Base-by-base conservation (phyloP, 2,329 filamentous ascomycete genomes). In the Penicillium olsonii region DNA sequence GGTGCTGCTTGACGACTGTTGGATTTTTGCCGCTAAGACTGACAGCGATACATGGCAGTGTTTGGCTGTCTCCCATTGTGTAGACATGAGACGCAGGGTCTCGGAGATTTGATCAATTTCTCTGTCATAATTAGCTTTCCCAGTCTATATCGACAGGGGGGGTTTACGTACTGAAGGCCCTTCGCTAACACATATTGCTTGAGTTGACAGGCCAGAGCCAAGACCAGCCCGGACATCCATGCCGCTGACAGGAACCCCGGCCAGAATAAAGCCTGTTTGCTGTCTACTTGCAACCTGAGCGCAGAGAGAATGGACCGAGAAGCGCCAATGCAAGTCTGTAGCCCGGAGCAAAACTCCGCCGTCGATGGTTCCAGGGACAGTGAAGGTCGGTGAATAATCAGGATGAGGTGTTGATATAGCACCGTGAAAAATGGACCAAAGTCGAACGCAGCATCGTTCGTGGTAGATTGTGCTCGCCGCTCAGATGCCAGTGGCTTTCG, bases 171-270 rank as follows among this genome's bases (percentile, higher is more conserved):
- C 68, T 60, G 57, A 22, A 62, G 57, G 1, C 68, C 71, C 34
- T 70, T 68, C 0, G 50, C 46, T 34, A 70, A 54, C 7, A 67
- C 63, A 46, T 73, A 73, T 51, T 72, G 71, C 11, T 66, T 65
- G 6, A 74, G 48, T 39, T 73, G 71, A 33, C 70, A 74, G 14
- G 71, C 70, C 47, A 73, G 73, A 11, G 69, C 70, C 43, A 73
- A 64, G 4, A 74, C 68, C 5, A 74, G 59, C 10, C 70, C 70
- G 0, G 68, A 66, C 70, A 74, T 74, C 67, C 70, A 74, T 1
- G 67, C 67, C 1, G 71, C 71, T 2, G 68, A 72, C 5, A 74
- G 49, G 15, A 73, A 66, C 0, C 70, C 69, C 0, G 71, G 71
- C 58, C 70, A 69, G 53, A 73, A 72, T 27, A 74, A 59, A 5